Percentiles rank a stretch among this genome's conserved stretches.
phyloP scores from a whole-genome alignment of 768 basidiomycete species.

The Lactifluus piperatus region DNA sequence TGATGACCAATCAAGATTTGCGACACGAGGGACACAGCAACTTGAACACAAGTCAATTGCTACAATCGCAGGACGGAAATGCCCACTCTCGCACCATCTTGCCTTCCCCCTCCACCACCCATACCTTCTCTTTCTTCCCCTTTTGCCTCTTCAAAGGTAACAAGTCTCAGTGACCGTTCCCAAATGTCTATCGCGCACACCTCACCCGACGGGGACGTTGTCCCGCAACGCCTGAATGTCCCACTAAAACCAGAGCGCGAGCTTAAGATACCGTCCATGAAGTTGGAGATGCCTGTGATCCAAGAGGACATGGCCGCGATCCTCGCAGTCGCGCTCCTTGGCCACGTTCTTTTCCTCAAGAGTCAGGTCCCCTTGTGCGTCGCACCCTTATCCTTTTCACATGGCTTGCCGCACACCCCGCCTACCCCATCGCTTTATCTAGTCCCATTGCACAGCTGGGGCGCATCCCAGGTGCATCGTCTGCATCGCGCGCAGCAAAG shows the following conservation, averaged over 20 bases:
- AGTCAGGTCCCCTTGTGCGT: slow-evolving; percentile 74
- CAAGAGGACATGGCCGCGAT: slow-evolving; percentile 53
- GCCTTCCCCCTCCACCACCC: background rate
- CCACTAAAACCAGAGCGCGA: background rate
- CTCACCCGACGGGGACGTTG: background rate
- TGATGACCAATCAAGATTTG: background rate
- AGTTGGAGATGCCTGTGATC: slow-evolving; percentile 43
- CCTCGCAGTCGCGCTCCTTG: slow-evolving; percentile 52
- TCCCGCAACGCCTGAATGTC: background rate
- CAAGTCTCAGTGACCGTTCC: background rate
- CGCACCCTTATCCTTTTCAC: background rate
- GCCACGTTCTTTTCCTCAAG: slow-evolving; percentile 69
- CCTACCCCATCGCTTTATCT: background rate
- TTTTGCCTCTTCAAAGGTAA: background rate
- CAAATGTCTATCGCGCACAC: background rate
- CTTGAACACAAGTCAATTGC: background rate
- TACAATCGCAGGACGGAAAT: background rate
- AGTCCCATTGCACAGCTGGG: slow-evolving; percentile 62
- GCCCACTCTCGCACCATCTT: slow-evolving; percentile 8
- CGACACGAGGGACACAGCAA: background rate
- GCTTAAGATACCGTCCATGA: slow-evolving; percentile 32
- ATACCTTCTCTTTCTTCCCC: background rate
- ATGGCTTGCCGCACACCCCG: background rate
- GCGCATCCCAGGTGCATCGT: slow-evolving; percentile 44
- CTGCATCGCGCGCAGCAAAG: slow-evolving; percentile 43